A percentile compares a stretch with the other conserved stretches of the same genome.
phyloP scores from a whole-genome alignment of 768 basidiomycete genomes.

The Cyclocybe cylindracea region DNA sequence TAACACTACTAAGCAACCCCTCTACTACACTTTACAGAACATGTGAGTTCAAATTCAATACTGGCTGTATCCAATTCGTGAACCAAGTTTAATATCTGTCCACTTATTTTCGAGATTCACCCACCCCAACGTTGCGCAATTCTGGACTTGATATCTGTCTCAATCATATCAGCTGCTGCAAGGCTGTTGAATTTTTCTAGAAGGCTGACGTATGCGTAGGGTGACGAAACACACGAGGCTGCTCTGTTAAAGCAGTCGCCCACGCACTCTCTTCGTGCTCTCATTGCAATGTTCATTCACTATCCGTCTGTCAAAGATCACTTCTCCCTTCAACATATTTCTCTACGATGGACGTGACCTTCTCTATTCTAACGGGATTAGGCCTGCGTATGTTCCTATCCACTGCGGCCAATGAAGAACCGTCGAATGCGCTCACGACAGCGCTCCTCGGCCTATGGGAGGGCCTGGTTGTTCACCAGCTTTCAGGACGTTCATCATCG shows the following conservation, averaged over 20 bases:
- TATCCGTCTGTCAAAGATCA: constrained; percentile 17
- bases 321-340: constrained; percentile 9
- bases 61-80: too few relatives aligned
- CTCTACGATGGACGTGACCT: constrained; percentile 40
- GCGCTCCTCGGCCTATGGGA: constrained; percentile 45
- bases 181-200: not conserved
- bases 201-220: constrained; percentile 1
- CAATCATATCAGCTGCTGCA: too few relatives aligned
- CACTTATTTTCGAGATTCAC: too few relatives aligned
- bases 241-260: constrained; percentile 18
- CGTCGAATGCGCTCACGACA: constrained; percentile 28
- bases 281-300: constrained; percentile 24
- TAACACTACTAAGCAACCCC: too few relatives aligned
- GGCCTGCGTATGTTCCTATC: constrained; percentile 39
- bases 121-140: too few relatives aligned
- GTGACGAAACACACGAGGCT: constrained; percentile 21
- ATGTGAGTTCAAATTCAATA: too few relatives aligned
- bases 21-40: too few relatives aligned
- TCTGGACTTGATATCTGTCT: too few relatives aligned
- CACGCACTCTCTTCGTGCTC: constrained; percentile 26
- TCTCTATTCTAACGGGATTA: constrained; percentile 43
- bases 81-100: too few relatives aligned
- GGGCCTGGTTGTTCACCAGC: constrained; percentile 42
- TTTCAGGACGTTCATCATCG: constrained; percentile 30
- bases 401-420: constrained; percentile 22